Evolutionary conservation across 2,329 filamentous ascomycete genomes (phyloP), one percentile per base, ranked within the genome.

Genomic region (Pseudogymnoascus sp.): DNA sequence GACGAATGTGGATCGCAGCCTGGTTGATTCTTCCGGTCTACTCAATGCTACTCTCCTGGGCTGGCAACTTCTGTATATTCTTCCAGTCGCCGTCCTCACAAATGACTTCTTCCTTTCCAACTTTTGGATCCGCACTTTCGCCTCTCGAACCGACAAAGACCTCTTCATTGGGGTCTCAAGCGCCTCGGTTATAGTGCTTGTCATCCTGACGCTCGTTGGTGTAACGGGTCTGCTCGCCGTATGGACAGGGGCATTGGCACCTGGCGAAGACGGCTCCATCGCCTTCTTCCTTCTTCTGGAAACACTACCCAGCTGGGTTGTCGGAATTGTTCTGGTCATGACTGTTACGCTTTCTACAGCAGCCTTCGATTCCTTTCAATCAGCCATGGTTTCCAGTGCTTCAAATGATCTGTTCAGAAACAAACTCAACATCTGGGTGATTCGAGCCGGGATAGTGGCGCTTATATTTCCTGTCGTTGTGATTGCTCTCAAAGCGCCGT

Each of bases 401-500:
- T 91, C 88, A 68, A 93, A 93, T 77, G 90, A 95, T 72, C 76
- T 95, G 12, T 93, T 93, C 81, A 86, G 90, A 70, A 95, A 95
- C 80, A 84, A 83, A 65, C 83, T 95, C 63, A 87, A 86, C 70
- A 83, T 93, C 67, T 90, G 89, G 84, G 83, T 80, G 74, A 88
- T 93, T 68, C 87, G 90, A 57, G 80, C 72, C 16, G 80, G 80
- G 42, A 89, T 95, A 26, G 83, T 93, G 1, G 72, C 89, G 14
- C 70, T 93, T 74, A 92, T 92, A 71, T 77, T 92, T 66, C 90
- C 90, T 1, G 83, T 87, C 61, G 83, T 93, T 11, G 83, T 90
- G 26, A 81, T 93, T 57, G 90, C 90, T 10, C 80, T 93, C 63
- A 87, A 86, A 72, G 86, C 86, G 6, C 88, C 89, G 1, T 86